Conservation (phyloP, 768 basidiomycete species). For the Leucocoprinus leucothites region DNA sequence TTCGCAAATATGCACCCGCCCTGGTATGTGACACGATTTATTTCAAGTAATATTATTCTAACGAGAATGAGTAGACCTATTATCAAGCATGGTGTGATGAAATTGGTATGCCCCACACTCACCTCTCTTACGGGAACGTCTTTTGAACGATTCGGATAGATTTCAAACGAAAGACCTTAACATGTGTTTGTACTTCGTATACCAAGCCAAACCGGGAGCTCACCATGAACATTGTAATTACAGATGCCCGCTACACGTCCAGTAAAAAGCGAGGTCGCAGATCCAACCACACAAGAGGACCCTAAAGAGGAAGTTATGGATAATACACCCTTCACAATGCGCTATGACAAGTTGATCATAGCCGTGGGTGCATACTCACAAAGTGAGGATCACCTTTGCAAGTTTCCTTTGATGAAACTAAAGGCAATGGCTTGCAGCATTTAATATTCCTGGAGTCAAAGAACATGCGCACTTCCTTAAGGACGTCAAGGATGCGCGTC, state of each 20-base stretch:
- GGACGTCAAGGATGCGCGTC: constrained; percentile 71
- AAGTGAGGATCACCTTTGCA: constrained; percentile 40
- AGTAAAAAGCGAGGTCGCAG: constrained; percentile 22
- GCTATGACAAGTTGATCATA: constrained; percentile 81
- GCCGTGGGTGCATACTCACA: constrained; percentile 85
- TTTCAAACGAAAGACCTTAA: constrained; percentile 54
- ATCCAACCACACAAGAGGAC: constrained; percentile 21
- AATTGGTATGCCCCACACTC: constrained; percentile 42
- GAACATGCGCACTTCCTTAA: constrained; percentile 82
- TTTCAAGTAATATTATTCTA: neutral
- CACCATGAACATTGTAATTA: neutral
- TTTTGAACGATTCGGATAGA: constrained; percentile 32
- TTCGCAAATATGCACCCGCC: constrained; percentile 53
- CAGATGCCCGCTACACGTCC: constrained; percentile 65
- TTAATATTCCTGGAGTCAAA: constrained; percentile 73
- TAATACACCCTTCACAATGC: constrained; percentile 47
- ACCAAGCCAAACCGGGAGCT: neutral
- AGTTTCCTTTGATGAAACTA: too few relatives aligned
- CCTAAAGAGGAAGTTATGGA: neutral
- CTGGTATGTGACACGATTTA: constrained; percentile 36
- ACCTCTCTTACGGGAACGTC: neutral
- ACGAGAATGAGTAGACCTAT: constrained; percentile 39
- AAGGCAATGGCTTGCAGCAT: constrained; percentile 31
- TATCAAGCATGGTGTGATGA: constrained; percentile 78
- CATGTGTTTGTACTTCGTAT: constrained; percentile 44